phyloP scores from a whole-genome alignment of 73 alveolate species.

The Blepharisma japonicum region DNA sequence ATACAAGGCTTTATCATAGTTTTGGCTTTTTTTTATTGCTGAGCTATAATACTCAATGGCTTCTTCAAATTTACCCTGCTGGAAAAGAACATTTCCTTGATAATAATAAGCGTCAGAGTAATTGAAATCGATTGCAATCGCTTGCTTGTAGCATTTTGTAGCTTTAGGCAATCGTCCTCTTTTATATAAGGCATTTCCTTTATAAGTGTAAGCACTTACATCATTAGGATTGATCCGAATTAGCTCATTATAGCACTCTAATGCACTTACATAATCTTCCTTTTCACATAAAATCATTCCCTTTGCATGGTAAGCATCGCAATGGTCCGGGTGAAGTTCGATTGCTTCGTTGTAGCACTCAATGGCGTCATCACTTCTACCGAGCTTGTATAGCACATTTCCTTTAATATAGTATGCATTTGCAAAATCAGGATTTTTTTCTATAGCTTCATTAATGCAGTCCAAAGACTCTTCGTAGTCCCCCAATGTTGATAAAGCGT shows the following conservation, averaged over 20 bases:
- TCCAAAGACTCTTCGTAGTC: slow-evolving; percentile 87
- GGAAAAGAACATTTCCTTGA: too few relatives aligned
- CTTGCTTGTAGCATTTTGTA: slow-evolving; percentile 69
- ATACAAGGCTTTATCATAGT: too few relatives aligned
- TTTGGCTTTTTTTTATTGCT: too few relatives aligned
- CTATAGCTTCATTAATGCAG: slow-evolving; percentile 85
- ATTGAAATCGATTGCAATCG: slow-evolving; percentile 87
- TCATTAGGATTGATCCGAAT: slow-evolving; percentile 52
- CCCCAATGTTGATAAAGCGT: slow-evolving; percentile 93
- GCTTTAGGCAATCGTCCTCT: slow-evolving; percentile 35
- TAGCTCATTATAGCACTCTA: slow-evolving; percentile 64
- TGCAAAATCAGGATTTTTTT: slow-evolving; percentile 71
- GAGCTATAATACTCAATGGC: too few relatives aligned
- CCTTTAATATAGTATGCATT: slow-evolving; percentile 95
- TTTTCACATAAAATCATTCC: slow-evolving; percentile 75
- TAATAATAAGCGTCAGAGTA: slow-evolving; percentile 80
- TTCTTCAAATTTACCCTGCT: too few relatives aligned
- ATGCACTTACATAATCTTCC: slow-evolving; percentile 67
- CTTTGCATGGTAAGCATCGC: slow-evolving; percentile 48
- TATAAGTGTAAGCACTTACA: slow-evolving; percentile 33
- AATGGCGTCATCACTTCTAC: background rate
- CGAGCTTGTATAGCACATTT: background rate
- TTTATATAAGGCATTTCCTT: background rate
- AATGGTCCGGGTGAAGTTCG: slow-evolving; percentile 37
- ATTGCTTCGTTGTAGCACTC: slow-evolving; percentile 44